Percentiles rank a stretch among this genome's conserved stretches.
Evolutionary conservation across 805 yeast genomes (phyloP).

Genomic region (Yamadazyma tumulicola): DNA sequence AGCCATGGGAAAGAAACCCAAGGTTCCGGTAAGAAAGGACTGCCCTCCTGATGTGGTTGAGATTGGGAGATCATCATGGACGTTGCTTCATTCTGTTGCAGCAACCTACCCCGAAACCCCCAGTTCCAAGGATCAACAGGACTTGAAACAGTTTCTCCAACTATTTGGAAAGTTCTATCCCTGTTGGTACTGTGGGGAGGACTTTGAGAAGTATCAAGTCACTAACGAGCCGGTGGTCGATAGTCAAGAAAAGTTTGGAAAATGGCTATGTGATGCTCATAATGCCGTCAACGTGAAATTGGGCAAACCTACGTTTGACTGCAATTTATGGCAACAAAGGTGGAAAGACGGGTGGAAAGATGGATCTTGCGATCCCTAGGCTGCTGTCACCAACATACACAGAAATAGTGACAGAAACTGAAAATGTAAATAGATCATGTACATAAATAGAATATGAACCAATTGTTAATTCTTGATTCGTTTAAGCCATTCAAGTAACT

Average conservation of each 20-base stretch:
- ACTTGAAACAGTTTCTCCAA: conserved; percentile 64
- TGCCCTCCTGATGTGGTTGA: conserved; percentile 82
- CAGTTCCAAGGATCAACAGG: conserved; percentile 55
- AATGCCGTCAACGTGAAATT: conserved; percentile 85
- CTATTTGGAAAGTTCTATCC: conserved; percentile 83
- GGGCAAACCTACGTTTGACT: conserved; percentile 84
- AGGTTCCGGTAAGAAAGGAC: conserved; percentile 29
- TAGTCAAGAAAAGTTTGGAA: conserved; percentile 75
- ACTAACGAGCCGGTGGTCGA: conserved; percentile 53
- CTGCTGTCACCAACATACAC: too few species aligned
- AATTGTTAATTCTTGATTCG: background rate
- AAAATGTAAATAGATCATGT: conserved; percentile 1
- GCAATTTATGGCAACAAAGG: conserved; percentile 85
- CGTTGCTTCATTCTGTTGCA: conserved; percentile 83
- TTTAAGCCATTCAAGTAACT: conserved; percentile 26
- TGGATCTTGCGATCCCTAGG: conserved; percentile 7
- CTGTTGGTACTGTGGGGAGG: conserved; percentile 90
- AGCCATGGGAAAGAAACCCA: conserved; percentile 34
- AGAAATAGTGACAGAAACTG: too few species aligned
- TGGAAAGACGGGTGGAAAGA: conserved; percentile 93
- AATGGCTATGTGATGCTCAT: conserved; percentile 94
- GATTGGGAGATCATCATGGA: conserved; percentile 89
- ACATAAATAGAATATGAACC: background rate
- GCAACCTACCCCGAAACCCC: conserved; percentile 83
- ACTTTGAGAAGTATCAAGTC: conserved; percentile 62